Conservation (phyloP, 2,329 filamentous ascomycete genomes). For the Uncinocarpus reesii region DNA sequence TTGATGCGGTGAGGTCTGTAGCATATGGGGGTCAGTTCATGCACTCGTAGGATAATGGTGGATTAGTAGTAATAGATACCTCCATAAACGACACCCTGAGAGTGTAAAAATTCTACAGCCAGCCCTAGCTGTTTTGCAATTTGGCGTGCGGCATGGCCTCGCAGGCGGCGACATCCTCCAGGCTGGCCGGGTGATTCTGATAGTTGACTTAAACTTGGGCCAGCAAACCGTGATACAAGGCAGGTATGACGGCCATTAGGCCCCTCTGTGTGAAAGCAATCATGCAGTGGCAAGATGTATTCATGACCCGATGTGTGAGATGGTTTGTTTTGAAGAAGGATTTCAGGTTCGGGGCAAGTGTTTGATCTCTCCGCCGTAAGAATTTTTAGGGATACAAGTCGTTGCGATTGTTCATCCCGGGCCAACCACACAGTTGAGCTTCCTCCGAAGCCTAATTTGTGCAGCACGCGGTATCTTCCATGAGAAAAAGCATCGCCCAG, state of each 20-base stretch:
- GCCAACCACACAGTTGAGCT: constrained; percentile 31
- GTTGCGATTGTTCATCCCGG: constrained; percentile 19
- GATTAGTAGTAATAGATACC: constrained; percentile 11
- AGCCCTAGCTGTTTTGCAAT: constrained; percentile 1
- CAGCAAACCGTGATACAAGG: constrained; percentile 19
- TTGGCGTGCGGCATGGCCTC: background rate
- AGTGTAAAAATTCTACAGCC: constrained; percentile 11
- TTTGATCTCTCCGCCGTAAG: background rate
- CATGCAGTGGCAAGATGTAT: constrained; percentile 30
- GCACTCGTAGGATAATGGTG: background rate
- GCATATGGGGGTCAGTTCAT: background rate
- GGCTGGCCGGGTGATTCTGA: constrained; percentile 1
- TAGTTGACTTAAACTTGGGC: constrained; percentile 7
- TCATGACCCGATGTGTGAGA: background rate
- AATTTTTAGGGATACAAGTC: constrained; percentile 10
- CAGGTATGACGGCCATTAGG: constrained; percentile 41
- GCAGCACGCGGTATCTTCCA: constrained; percentile 29
- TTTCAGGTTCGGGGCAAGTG: background rate
- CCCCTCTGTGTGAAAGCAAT: constrained; percentile 32
- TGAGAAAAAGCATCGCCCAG: constrained; percentile 25
- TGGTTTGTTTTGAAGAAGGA: background rate
- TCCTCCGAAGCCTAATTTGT: constrained; percentile 31
- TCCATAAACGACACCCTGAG: constrained; percentile 11
- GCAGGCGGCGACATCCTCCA: background rate
- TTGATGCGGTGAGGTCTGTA: constrained; percentile 7